Evolutionary conservation across 2,329 filamentous ascomycete species (phyloP), one percentile per base, ranked within the genome.

Genomic region (Fusarium buxicola): DNA sequence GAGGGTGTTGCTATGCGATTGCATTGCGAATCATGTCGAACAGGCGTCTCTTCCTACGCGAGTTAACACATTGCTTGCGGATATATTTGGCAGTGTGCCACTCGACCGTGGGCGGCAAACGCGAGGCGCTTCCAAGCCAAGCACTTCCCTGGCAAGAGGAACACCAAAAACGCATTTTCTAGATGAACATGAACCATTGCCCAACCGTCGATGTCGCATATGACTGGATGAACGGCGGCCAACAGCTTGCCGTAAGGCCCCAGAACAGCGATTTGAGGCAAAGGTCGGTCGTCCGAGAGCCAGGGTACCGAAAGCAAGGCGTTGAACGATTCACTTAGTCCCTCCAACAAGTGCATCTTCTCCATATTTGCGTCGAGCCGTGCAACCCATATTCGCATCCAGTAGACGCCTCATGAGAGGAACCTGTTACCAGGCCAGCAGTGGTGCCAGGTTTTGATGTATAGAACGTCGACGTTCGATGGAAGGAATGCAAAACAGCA

Each of bases 401-500:
- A 30, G 21, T n/a, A 25, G 21, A 24, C 10, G 24, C n/a, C 10
- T 18, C 5, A 25, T 31, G 16, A 15, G 25, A 10, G 9, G 16
- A 21, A 12, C 24, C 27, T 13, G 24, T 28, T 40, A 45, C 35
- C 50, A 38, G 56, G 35, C 31, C 39, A 44, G 24, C 32, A 11
- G 43, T 16, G 21, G 21, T 25, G 16, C 45, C 24, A 13, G 16
- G 21, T 38, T 30, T 28, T 16, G 12, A 36, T 31, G 24, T 39
- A 25, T 34, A 11, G 34, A 11, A 32, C 32, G 47, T 39, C 24
- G 28, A 25, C n/a, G 25, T 35, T 48, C 32, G 16, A 48, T n/a
- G 16, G 24, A 47, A 38, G 61, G 61, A 62, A 64, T 64, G 60
- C 27, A 36, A 49, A 35, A 39, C 30, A 43, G 38, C 46, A 28